Evolutionary conservation across 2,329 filamentous ascomycete species (phyloP).

Genomic region (Trichoderma arundinaceum): DNA sequence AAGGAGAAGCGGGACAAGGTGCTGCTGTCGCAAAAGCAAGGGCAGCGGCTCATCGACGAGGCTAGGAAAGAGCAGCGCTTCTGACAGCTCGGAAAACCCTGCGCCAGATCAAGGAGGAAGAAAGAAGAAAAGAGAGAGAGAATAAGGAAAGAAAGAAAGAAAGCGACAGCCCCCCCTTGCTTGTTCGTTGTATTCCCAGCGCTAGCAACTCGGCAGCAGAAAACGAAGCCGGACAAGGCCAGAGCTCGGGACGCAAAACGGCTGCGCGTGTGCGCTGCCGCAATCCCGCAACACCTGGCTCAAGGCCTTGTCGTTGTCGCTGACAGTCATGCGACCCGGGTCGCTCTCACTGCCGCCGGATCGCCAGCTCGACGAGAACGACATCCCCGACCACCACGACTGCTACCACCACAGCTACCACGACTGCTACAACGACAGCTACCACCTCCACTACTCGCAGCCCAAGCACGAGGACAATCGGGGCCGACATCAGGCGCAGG

Average conservation of each 20-base stretch:
- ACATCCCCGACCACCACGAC: conserved; percentile 6
- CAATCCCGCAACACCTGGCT: conserved; percentile 12
- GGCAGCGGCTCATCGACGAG: conserved; percentile 7
- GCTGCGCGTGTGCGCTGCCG: conserved; percentile 22
- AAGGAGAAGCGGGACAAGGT: conserved; percentile 3
- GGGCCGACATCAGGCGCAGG: conserved; percentile 19
- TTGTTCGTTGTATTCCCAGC: not conserved
- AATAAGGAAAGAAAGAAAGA: too few species aligned
- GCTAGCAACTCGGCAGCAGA: conserved; percentile 10
- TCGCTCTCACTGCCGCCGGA: conserved; percentile 27
- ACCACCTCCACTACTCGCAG: not conserved
- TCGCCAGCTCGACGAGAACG: conserved; percentile 23
- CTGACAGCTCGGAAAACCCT: not conserved
- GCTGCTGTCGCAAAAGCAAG: conserved; percentile 9
- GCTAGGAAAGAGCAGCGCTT: conserved; percentile 5
- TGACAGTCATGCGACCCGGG: conserved; percentile 35
- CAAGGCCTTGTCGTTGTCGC: conserved; percentile 25
- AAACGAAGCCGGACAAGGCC: conserved; percentile 18
- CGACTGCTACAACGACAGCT: not conserved
- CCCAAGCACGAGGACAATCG: conserved; percentile 11
- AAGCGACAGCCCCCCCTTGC: conserved; percentile 2
- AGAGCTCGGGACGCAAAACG: conserved; percentile 14
- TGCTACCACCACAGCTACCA: not conserved
- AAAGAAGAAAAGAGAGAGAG: not conserved
- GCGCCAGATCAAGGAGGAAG: conserved; percentile 9